Conservation (phyloP, 192 early-diverging fungal species). For the Glomus cerebriforme region DNA sequence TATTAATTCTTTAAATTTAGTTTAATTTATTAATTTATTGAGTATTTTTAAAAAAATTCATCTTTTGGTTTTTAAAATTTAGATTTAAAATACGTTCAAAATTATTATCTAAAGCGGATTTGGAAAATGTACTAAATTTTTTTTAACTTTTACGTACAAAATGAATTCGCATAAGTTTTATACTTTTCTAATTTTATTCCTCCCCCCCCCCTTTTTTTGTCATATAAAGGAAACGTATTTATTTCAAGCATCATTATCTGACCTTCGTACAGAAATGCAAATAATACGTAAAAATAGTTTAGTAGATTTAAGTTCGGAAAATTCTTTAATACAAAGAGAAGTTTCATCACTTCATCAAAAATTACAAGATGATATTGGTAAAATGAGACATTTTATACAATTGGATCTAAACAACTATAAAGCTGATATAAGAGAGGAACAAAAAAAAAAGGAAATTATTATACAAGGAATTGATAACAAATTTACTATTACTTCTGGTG, state of each 20-base stretch:
- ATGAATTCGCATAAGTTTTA: neutral
- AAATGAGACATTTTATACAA: conserved; percentile 80
- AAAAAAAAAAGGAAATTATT: conserved; percentile 74
- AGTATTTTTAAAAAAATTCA: neutral
- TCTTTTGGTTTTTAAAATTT: conserved; percentile 31
- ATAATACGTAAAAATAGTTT: conserved; percentile 78
- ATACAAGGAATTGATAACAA: conserved; percentile 87
- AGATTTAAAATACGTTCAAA: conserved; percentile 51
- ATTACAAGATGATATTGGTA: conserved; percentile 74
- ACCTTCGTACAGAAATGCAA: conserved; percentile 77
- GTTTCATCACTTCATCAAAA: conserved; percentile 75
- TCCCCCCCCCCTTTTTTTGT: conserved; percentile 8
- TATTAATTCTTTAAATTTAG: conserved; percentile 27
- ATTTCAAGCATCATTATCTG: conserved; percentile 80
- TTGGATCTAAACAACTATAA: conserved; percentile 92
- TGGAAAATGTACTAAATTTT: conserved; percentile 68
- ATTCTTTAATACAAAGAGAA: conserved; percentile 73
- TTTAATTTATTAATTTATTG: neutral
- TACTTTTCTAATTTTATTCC: neutral
- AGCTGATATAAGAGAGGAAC: conserved; percentile 76
- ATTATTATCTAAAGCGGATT: conserved; percentile 71
- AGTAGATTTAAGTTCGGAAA: conserved; percentile 70
- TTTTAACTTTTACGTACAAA: neutral
- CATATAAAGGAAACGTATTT: conserved; percentile 65
- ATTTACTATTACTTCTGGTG: conserved; percentile 77